phyloP scores from a whole-genome alignment of 768 basidiomycete genomes.

The Leccinellum luteum region DNA sequence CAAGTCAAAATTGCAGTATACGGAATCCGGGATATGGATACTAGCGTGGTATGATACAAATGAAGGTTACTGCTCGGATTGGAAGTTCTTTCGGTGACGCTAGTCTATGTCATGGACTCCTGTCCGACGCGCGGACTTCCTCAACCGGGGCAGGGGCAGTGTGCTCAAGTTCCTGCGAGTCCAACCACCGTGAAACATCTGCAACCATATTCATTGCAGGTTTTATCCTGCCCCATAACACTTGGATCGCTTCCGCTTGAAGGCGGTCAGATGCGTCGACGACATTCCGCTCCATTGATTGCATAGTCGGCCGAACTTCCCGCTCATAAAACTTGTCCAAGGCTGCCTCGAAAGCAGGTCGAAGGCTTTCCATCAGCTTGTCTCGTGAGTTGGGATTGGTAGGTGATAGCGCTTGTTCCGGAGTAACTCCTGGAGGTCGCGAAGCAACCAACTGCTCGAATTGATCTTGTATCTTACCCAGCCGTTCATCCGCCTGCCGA shows the following conservation, averaged over 20 bases:
- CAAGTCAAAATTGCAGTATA: not conserved
- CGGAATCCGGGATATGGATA: not conserved
- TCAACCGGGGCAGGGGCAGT: slow-evolving; percentile 24
- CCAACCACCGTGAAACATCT: slow-evolving; percentile 29
- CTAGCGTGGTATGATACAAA: slow-evolving; percentile 20
- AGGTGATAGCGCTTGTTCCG: not conserved
- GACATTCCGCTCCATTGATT: slow-evolving; percentile 8
- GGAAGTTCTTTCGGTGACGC: slow-evolving; percentile 2
- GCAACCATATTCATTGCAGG: slow-evolving; percentile 33
- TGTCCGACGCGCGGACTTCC: not conserved
- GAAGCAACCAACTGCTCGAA: slow-evolving; percentile 16
- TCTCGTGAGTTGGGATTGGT: slow-evolving; percentile 1
- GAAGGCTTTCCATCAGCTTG: slow-evolving; percentile 19
- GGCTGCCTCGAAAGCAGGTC: slow-evolving; percentile 15
- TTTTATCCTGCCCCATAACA: slow-evolving; percentile 27
- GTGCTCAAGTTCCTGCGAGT: slow-evolving; percentile 25
- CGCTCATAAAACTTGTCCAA: slow-evolving; percentile 24
- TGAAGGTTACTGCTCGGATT: slow-evolving; percentile 12
- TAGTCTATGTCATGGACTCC: not conserved
- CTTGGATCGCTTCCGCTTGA: slow-evolving; percentile 21
- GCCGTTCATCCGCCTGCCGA: slow-evolving; percentile 12
- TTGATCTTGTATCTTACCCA: slow-evolving; percentile 16
- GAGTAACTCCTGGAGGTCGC: slow-evolving; percentile 1
- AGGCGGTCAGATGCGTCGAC: slow-evolving; percentile 16
- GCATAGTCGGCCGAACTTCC: slow-evolving; percentile 21